Evolutionary conservation across 305 asterid genomes (phyloP).

Genomic region (Rubia peregrina): DNA sequence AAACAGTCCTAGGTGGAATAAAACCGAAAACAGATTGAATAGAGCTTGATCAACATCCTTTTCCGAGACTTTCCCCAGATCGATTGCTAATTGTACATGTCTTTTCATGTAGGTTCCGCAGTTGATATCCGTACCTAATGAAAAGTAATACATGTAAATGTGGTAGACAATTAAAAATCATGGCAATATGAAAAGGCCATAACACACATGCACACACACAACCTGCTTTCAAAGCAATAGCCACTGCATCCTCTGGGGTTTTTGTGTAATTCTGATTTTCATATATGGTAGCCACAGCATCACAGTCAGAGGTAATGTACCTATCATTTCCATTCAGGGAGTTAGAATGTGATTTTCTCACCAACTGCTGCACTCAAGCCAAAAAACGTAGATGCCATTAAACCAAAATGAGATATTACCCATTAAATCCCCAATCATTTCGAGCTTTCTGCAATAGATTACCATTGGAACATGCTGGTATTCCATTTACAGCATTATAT

Average conservation of each 20-base stretch:
- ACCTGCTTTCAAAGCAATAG: conserved; percentile 91
- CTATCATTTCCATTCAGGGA: conserved; percentile 32
- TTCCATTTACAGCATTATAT: conserved; percentile 74
- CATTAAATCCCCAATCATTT: conserved; percentile 73
- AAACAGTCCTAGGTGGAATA: conserved; percentile 74
- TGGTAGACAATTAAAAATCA: neutral
- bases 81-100: conserved; percentile 60
- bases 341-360: conserved; percentile 8
- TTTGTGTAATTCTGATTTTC: conserved; percentile 65
- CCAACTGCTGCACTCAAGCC: conserved; percentile 5
- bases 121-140: conserved; percentile 77
- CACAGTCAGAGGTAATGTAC: conserved; percentile 85
- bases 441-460: conserved; percentile 70
- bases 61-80: conserved; percentile 59
- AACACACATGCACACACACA: neutral
- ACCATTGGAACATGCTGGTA: conserved; percentile 72
- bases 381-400: conserved; percentile 8
- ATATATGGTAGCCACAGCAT: conserved; percentile 84
- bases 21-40: conserved; percentile 63
- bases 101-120: conserved; percentile 88
- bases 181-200: neutral
- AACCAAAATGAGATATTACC: conserved; percentile 40
- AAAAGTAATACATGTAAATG: conserved; percentile 6
- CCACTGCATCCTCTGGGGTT: conserved; percentile 74
- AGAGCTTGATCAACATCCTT: conserved; percentile 75